Evolutionary conservation across 2,329 filamentous ascomycete genomes (phyloP).

Genomic region (Epichloe sibirici): DNA sequence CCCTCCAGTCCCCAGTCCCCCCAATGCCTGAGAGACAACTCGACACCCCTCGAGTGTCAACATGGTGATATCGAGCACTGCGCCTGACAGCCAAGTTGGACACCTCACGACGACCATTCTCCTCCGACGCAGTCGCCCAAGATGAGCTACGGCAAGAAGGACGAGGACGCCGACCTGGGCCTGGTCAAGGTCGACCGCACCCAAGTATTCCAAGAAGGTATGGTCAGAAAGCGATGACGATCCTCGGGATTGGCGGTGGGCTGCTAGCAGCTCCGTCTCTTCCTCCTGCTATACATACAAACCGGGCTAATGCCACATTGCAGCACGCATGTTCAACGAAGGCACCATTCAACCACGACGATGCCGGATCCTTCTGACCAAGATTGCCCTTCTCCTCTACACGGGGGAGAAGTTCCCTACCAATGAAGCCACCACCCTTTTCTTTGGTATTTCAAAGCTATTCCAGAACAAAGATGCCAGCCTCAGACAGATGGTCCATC

Average conservation of each 20-base stretch:
- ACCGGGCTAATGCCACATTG: conserved; percentile 5
- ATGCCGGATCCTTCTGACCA: conserved; percentile 95
- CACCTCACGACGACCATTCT: conserved; percentile 20
- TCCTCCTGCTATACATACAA: background rate
- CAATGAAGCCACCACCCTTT: conserved; percentile 93
- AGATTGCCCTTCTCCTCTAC: conserved; percentile 91
- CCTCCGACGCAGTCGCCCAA: conserved; percentile 30
- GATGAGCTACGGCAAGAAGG: conserved; percentile 98
- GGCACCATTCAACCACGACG: conserved; percentile 92
- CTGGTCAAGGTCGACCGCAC: conserved; percentile 97
- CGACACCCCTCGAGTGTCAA: conserved; percentile 17
- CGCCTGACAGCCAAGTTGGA: conserved; percentile 20
- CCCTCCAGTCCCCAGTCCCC: background rate
- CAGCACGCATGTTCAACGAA: conserved; percentile 94
- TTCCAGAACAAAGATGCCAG: conserved; percentile 99
- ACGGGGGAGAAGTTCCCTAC: conserved; percentile 97
- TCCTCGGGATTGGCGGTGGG: background rate
- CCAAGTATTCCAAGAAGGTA: conserved; percentile 97
- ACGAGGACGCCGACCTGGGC: conserved; percentile 89
- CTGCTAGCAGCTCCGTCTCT: background rate
- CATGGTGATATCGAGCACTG: conserved; percentile 24
- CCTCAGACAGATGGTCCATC: conserved; percentile 95
- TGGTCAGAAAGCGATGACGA: conserved; percentile 13
- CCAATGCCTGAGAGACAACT: conserved; percentile 19
- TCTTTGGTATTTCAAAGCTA: conserved; percentile 97